Percentiles rank a stretch among this genome's conserved stretches.
Evolutionary conservation across 306 rosid genomes (phyloP).

Genomic region (Corylus avellana): DNA sequence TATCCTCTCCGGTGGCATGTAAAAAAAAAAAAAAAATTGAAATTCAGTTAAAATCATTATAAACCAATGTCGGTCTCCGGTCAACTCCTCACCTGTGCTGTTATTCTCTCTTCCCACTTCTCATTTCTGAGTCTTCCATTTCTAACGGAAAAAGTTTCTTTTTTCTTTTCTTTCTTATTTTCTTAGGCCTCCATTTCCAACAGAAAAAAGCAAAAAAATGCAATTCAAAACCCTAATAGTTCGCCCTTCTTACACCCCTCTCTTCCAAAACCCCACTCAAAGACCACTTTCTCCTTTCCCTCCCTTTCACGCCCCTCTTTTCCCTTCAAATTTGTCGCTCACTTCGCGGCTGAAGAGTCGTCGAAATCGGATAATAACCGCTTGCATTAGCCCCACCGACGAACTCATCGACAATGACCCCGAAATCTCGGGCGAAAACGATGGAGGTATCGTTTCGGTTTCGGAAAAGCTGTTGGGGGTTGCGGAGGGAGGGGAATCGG

Average conservation of each 20-base stretch:
- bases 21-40: neutral
- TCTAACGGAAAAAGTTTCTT: no score
- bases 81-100: neutral
- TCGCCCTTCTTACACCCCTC: conserved; percentile 20
- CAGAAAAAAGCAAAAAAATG: conserved; percentile 25
- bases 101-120: neutral
- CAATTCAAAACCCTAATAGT: conserved; percentile 24
- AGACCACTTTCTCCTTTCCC: conserved; percentile 1
- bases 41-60: neutral
- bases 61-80: neutral
- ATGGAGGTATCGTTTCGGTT: neutral
- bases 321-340: conserved; percentile 26
- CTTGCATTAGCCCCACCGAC: conserved; percentile 23
- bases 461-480: conserved; percentile 7
- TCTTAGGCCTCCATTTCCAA: neutral
- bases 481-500: conserved; percentile 38
- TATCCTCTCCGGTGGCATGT: no score
- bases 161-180: neutral
- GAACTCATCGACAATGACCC: conserved; percentile 24
- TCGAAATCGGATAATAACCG: conserved; percentile 7
- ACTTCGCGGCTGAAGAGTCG: neutral
- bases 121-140: neutral
- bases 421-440: conserved; percentile 18
- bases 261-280: conserved; percentile 37
- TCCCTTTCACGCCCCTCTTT: conserved; percentile 7